These are phyloP conservation scores for Megacollybia platyphylla DNA, from an alignment of 1,284 basidiomycete genomes.

Conservation along the genomic window DNA sequence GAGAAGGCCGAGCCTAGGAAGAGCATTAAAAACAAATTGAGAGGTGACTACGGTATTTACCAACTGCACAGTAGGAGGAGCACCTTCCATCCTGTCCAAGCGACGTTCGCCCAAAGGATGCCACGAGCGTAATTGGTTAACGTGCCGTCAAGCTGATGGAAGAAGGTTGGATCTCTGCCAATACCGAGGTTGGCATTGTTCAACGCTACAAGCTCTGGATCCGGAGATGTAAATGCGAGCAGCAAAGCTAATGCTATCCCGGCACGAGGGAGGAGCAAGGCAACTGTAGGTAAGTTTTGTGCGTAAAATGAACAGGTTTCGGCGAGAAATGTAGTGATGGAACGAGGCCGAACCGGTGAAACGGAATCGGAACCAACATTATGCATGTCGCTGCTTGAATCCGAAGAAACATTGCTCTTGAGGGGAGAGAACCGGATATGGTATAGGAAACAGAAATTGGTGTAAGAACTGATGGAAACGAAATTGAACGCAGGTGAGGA, in stretches of 20 bases:
- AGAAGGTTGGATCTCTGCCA: constrained; percentile 60
- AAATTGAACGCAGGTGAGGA: constrained; percentile 66
- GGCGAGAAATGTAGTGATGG: constrained; percentile 52
- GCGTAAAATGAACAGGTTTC: constrained; percentile 71
- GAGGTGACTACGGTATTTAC: constrained; percentile 24
- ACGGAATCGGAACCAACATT: too few relatives aligned
- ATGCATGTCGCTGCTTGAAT: too few relatives aligned
- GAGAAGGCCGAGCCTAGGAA: constrained; percentile 58
- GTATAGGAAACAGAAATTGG: constrained; percentile 72
- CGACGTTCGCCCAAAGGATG: constrained; percentile 63
- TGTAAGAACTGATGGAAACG: constrained; percentile 65
- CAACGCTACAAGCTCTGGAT: constrained; percentile 32
- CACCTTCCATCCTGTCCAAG: constrained; percentile 61
- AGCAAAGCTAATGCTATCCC: constrained; percentile 60
- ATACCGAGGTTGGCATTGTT: constrained; percentile 29
- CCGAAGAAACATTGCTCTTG: background rate
- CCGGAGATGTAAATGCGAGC: constrained; percentile 45
- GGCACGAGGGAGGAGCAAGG: constrained; percentile 68
- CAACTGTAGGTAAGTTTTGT: constrained; percentile 69
- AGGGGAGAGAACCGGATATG: constrained; percentile 64
- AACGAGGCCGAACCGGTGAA: constrained; percentile 32
- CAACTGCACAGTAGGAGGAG: constrained; percentile 54
- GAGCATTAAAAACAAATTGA: constrained; percentile 1
- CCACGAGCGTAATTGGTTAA: constrained; percentile 63
- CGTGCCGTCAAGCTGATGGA: constrained; percentile 45